These are phyloP conservation scores for Nemophila menziesii DNA, from an alignment of 257 asterid genomes.

Conservation along the genomic window DNA sequence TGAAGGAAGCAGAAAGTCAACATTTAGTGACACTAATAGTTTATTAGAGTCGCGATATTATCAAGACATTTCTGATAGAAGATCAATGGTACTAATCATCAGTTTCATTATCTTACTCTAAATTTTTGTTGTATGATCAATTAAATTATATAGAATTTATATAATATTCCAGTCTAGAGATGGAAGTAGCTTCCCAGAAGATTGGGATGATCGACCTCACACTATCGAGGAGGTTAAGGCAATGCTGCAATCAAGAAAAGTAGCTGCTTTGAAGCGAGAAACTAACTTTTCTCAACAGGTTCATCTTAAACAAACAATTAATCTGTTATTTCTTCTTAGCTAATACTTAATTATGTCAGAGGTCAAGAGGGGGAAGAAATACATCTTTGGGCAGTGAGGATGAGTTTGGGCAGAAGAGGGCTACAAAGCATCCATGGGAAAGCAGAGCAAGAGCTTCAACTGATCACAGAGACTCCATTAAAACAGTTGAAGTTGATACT, in stretches of 20 bases:
- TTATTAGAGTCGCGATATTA: conserved; percentile 14
- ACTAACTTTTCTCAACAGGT: conserved; percentile 29
- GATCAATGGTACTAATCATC: conserved; percentile 14
- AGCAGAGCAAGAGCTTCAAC: conserved; percentile 25
- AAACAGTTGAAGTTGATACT: conserved; percentile 29
- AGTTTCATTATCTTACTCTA: background rate
- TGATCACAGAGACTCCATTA: conserved; percentile 16
- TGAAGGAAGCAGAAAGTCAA: conserved; percentile 23
- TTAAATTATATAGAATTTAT: background rate
- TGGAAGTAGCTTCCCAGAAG: conserved; percentile 22
- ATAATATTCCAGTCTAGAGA: conserved; percentile 18
- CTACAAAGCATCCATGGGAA: conserved; percentile 21
- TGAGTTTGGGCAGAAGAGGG: conserved; percentile 21
- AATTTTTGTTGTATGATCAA: background rate
- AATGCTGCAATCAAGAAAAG: conserved; percentile 18
- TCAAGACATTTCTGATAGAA: conserved; percentile 18
- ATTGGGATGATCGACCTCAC: conserved; percentile 26
- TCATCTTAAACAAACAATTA: background rate
- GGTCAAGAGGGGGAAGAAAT: conserved; percentile 19
- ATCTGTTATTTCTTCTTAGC: background rate
- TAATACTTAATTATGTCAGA: conserved; percentile 1
- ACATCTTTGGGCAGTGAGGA: conserved; percentile 23
- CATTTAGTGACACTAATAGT: conserved; percentile 19
- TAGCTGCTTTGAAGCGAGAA: conserved; percentile 16
- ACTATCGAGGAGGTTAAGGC: conserved; percentile 26